These are phyloP conservation scores for Kwoniella heveanensis DNA, from an alignment of 768 basidiomycete genomes.

Conservation along the genomic window DNA sequence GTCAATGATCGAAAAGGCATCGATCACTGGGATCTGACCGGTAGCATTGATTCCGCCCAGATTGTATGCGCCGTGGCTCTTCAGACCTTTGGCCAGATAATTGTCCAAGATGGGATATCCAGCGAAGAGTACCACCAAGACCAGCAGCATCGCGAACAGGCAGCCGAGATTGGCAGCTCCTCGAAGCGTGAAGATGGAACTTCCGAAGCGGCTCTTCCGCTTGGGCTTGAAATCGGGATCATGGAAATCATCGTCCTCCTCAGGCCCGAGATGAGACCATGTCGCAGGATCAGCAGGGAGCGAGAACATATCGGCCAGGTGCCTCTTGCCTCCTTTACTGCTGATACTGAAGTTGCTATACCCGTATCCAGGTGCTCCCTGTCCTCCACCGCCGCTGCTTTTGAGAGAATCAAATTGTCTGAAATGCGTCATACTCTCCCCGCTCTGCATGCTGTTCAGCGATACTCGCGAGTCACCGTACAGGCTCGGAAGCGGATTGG, in stretches of 20 bases:
- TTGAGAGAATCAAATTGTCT: slow-evolving; percentile 34
- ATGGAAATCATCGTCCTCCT: slow-evolving; percentile 54
- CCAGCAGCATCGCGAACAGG: slow-evolving; percentile 68
- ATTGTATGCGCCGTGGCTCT: slow-evolving; percentile 66
- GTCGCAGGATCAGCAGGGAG: slow-evolving; percentile 49
- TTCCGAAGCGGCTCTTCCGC: slow-evolving; percentile 3
- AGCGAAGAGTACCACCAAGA: slow-evolving; percentile 75
- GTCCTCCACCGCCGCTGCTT: not conserved
- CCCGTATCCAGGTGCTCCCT: slow-evolving; percentile 23
- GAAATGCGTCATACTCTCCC: slow-evolving; percentile 43
- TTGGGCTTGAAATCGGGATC: slow-evolving; percentile 41
- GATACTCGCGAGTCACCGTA: slow-evolving; percentile 37
- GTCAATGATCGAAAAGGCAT: slow-evolving; percentile 74
- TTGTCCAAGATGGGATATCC: slow-evolving; percentile 80
- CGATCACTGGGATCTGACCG: slow-evolving; percentile 79
- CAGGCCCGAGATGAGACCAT: slow-evolving; percentile 50
- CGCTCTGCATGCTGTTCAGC: slow-evolving; percentile 33
- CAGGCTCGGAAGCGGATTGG: slow-evolving; percentile 32
- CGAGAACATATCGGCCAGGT: slow-evolving; percentile 47
- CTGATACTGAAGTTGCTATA: slow-evolving; percentile 41
- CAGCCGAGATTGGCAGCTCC: slow-evolving; percentile 79
- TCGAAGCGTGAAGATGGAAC: slow-evolving; percentile 67
- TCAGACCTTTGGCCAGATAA: slow-evolving; percentile 50
- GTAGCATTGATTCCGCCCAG: slow-evolving; percentile 83
- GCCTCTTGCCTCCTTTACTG: slow-evolving; percentile 44